These are phyloP conservation scores for Exophiala sp. DNA, from an alignment of 2,329 filamentous ascomycete genomes.

Conservation along the genomic window DNA sequence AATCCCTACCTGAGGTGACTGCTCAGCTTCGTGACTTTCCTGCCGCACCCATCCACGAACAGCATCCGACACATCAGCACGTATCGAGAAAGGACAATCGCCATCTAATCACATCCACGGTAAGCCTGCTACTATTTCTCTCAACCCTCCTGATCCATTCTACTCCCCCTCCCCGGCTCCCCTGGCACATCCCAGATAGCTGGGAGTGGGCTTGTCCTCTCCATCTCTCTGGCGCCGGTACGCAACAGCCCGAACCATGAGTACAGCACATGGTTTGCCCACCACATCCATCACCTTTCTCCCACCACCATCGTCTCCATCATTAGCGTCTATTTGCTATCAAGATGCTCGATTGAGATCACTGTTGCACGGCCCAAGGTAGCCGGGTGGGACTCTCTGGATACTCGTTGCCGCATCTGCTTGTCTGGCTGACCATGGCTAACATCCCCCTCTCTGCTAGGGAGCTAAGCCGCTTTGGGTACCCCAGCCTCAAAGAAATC, in stretches of 20 bases:
- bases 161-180: slow-evolving; percentile 19
- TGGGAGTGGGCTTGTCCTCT: slow-evolving; percentile 15
- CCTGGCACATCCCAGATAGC: slow-evolving; percentile 16
- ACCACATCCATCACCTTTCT: slow-evolving; percentile 20
- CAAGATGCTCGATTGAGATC: slow-evolving; percentile 20
- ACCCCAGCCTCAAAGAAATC: slow-evolving; percentile 21
- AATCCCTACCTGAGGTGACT: slow-evolving; percentile 2
- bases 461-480: slow-evolving; percentile 27
- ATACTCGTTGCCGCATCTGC: slow-evolving; percentile 17
- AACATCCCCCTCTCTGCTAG: slow-evolving; percentile 16
- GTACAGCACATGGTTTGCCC: slow-evolving; percentile 23
- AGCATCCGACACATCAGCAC: slow-evolving; percentile 15
- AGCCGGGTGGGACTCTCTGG: slow-evolving; percentile 22
- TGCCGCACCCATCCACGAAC: slow-evolving; percentile 13
- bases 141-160: slow-evolving; percentile 11
- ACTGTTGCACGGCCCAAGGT: slow-evolving; percentile 25
- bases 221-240: slow-evolving; percentile 17
- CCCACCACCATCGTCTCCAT: slow-evolving; percentile 18
- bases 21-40: slow-evolving; percentile 12
- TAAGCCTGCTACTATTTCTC: slow-evolving; percentile 20
- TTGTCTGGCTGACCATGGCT: slow-evolving; percentile 18
- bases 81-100: slow-evolving; percentile 19
- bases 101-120: slow-evolving; percentile 24
- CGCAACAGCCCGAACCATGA: slow-evolving; percentile 17
- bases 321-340: slow-evolving; percentile 23